Conservation (phyloP, 208 protist genomes). For the Crithidia brevicula region DNA sequence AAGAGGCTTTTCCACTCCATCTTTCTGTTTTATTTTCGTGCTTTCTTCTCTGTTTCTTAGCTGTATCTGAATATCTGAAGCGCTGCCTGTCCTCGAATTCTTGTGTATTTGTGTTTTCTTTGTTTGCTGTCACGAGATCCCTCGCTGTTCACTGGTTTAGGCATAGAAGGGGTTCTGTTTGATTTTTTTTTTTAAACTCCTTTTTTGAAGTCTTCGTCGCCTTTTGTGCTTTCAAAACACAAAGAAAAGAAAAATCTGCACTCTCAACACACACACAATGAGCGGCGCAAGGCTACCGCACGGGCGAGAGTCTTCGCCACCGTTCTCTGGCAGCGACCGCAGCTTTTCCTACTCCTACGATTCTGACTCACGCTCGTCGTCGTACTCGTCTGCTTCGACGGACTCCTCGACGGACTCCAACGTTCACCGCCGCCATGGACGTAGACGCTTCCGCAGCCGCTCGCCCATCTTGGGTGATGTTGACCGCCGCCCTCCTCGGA, state of each 20-base stretch:
- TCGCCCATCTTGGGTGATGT: slow-evolving; percentile 3
- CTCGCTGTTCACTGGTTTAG: no score
- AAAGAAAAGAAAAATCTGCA: no score
- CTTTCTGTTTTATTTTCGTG: no score
- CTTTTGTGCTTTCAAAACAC: no score
- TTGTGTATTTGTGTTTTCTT: no score
- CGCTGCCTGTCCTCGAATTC: no score
- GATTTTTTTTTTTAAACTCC: neutral
- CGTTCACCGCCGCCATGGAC: neutral
- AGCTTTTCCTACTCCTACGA: slow-evolving; percentile 28
- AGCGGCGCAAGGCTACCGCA: neutral
- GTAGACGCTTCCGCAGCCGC: slow-evolving; percentile 19
- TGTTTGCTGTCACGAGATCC: no score
- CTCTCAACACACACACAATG: no score
- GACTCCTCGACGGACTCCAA: neutral
- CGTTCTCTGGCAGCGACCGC: slow-evolving; percentile 12
- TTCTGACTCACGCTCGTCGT: slow-evolving; percentile 13
- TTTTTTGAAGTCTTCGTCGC: neutral
- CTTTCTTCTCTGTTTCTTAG: no score
- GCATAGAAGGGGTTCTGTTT: no score
- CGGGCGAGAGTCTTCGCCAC: neutral
- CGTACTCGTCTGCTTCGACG: slow-evolving; percentile 15
- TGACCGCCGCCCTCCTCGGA: neutral
- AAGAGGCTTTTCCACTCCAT: no score
- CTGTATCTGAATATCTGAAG: no score